These are phyloP conservation scores for Eucalyptus brandiana DNA, from an alignment of 345 rosid species.

Conservation along the genomic window DNA sequence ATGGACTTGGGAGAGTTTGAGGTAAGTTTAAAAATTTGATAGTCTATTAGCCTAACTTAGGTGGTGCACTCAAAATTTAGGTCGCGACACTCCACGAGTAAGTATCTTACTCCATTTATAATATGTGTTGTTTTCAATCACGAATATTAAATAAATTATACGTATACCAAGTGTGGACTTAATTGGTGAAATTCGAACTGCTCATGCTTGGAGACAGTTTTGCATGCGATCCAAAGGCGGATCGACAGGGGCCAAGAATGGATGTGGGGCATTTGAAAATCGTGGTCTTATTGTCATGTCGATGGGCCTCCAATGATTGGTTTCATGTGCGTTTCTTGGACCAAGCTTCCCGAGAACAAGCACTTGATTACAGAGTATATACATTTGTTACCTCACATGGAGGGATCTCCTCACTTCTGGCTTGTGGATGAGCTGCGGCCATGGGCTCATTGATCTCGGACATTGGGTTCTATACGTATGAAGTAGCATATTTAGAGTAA, in stretches of 20 bases:
- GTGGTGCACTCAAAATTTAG: no score
- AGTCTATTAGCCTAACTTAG: no score
- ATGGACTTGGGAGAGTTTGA: accelerated
- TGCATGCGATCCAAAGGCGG: not conserved
- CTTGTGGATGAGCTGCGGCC: not conserved
- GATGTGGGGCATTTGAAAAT: not conserved
- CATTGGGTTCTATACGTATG: not conserved
- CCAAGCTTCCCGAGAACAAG: not conserved
- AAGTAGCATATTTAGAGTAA: not conserved
- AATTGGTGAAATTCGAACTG: not conserved
- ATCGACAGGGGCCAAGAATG: not conserved
- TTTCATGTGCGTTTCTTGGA: not conserved
- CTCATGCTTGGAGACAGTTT: not conserved
- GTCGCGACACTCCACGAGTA: not conserved
- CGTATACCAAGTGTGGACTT: not conserved
- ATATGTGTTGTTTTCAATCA: not conserved
- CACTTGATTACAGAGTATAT: not conserved
- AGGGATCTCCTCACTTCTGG: not conserved
- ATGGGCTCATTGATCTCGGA: not conserved
- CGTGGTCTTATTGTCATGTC: not conserved
- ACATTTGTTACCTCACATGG: not conserved
- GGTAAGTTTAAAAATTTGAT: no score
- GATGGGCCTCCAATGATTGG: not conserved
- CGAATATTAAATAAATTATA: not conserved
- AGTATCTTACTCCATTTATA: not conserved